These are phyloP conservation scores for Fraxinus sp. DNA, from an alignment of 305 asterid species.

Conservation along the genomic window DNA sequence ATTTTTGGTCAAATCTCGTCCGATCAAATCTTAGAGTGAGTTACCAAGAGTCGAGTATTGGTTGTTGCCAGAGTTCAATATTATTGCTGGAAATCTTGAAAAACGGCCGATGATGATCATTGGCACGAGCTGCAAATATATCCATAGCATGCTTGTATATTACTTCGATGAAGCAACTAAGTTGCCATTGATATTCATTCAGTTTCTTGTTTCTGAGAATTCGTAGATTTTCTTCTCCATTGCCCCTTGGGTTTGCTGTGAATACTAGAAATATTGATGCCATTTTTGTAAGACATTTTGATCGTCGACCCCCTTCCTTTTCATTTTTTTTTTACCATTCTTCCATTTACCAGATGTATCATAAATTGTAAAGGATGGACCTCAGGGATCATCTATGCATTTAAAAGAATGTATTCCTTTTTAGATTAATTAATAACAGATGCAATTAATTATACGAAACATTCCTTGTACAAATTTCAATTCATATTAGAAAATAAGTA, in stretches of 20 bases:
- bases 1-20: conserved; percentile 79
- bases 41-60: conserved; percentile 10
- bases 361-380: not conserved
- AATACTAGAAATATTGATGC: conserved; percentile 23
- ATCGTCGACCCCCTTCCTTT: not conserved
- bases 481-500: not conserved
- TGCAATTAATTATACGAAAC: not conserved
- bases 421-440: not conserved
- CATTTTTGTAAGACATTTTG: conserved; percentile 10
- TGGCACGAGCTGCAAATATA: not conserved
- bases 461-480: not conserved
- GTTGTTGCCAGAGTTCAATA: not conserved
- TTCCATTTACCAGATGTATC: not conserved
- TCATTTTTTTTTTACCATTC: not conserved
- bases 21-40: conserved; percentile 56
- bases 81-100: conserved; percentile 20
- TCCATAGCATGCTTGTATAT: conserved; percentile 19
- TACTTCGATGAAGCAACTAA: conserved; percentile 27
- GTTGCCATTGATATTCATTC: conserved; percentile 13
- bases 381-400: not conserved
- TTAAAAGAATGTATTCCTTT: not conserved
- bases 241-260: conserved; percentile 61
- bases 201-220: not conserved
- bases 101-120: conserved; percentile 17
- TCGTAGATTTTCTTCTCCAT: conserved; percentile 25